phyloP scores from a whole-genome alignment of 1,139 yeast genomes.

The Suhomyces bolitotheri region DNA sequence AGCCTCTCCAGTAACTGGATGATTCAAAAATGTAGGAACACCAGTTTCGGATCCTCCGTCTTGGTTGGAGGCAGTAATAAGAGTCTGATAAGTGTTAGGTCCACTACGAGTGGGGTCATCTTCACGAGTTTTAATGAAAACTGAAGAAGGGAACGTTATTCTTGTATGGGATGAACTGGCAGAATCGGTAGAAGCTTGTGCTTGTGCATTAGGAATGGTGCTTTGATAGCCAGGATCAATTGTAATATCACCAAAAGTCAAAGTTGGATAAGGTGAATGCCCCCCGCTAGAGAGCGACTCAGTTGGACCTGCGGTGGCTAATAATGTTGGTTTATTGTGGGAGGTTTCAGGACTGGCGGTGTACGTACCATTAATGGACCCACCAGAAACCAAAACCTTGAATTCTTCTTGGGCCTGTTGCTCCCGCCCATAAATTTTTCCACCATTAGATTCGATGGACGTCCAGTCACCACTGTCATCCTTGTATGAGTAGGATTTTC shows the following conservation, averaged over 20 bases:
- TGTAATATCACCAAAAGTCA: slow-evolving; percentile 6
- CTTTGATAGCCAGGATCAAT: slow-evolving; percentile 9
- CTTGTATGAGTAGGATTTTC: slow-evolving; percentile 62
- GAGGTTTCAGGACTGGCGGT: slow-evolving; percentile 3
- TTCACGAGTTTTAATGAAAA: slow-evolving; percentile 13
- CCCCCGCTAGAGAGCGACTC: slow-evolving; percentile 11
- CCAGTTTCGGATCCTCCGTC: slow-evolving; percentile 1
- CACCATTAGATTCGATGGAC: slow-evolving; percentile 65
- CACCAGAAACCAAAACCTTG: slow-evolving; percentile 32
- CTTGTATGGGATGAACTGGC: slow-evolving; percentile 1
- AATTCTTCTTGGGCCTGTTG: slow-evolving; percentile 52
- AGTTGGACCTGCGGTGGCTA: slow-evolving; percentile 16
- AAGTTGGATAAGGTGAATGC: slow-evolving; percentile 17
- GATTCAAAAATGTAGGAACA: slow-evolving; percentile 14
- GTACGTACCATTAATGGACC: slow-evolving; percentile 7
- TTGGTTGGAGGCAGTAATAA: slow-evolving; percentile 2
- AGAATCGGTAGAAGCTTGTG: slow-evolving; percentile 1
- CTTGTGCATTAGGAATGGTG: slow-evolving; percentile 1
- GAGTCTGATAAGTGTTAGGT: slow-evolving; percentile 1
- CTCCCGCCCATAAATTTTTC: slow-evolving; percentile 63
- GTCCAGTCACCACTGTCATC: slow-evolving; percentile 68
- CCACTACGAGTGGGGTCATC: slow-evolving; percentile 7
- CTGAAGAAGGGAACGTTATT: slow-evolving; percentile 2
- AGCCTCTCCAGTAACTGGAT: slow-evolving; percentile 16
- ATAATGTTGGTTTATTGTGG: slow-evolving; percentile 11